A percentile compares a stretch with the other conserved stretches of the same genome.
These are phyloP conservation scores for Rhizopus stolonifer DNA, from an alignment of 371 early-diverging fungal species.

Conservation along the genomic window DNA sequence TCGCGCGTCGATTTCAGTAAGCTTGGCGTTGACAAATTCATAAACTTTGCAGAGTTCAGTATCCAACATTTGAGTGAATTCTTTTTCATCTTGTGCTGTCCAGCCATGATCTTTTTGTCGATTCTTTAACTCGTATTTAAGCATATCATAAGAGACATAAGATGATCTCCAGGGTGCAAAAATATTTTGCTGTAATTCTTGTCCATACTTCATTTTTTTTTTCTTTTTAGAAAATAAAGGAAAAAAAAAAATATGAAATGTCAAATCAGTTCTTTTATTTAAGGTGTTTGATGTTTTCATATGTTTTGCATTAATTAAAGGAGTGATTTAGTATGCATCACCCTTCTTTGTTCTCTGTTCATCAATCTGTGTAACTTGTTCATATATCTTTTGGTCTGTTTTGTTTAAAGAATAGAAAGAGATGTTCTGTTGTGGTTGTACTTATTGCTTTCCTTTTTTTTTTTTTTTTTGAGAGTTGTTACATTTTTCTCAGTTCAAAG, in stretches of 20 bases:
- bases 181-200: slow-evolving; percentile 20
- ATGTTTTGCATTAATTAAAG: neutral
- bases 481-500: no score
- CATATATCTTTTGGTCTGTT: no score
- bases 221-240: neutral
- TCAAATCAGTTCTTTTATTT: neutral
- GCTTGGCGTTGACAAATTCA: slow-evolving; percentile 17
- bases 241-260: neutral
- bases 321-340: no score
- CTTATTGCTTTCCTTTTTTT: no score
- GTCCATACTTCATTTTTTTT: slow-evolving; percentile 23
- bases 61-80: slow-evolving; percentile 57
- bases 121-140: slow-evolving; percentile 21
- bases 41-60: slow-evolving; percentile 26
- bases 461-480: no score
- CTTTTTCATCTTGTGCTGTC: slow-evolving; percentile 62
- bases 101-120: slow-evolving; percentile 33
- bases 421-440: no score
- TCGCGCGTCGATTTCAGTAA: slow-evolving; percentile 18
- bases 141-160: slow-evolving; percentile 22
- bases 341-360: neutral
- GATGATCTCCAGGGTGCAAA: slow-evolving; percentile 21
- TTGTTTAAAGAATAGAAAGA: no score
- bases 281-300: neutral
- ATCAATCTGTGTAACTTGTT: neutral